phyloP scores from a whole-genome alignment of 495 filamentous ascomycete species.

The Penicillium riverlandense region DNA sequence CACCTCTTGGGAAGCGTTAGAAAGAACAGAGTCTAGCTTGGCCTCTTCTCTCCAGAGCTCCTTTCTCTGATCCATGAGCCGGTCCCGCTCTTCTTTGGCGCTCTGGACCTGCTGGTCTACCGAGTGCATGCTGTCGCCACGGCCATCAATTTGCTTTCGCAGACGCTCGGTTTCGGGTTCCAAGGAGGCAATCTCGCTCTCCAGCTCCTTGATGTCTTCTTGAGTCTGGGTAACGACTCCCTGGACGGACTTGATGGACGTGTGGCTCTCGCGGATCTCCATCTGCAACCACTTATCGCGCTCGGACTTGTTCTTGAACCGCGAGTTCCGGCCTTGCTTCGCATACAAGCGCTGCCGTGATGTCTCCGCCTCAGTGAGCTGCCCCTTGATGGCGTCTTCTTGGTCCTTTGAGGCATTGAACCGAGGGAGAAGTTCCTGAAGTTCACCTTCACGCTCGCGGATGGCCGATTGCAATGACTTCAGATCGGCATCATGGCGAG shows the following conservation, averaged over 20 bases:
- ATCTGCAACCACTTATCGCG: conserved; percentile 76
- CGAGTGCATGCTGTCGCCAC: conserved; percentile 62
- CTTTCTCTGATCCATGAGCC: conserved; percentile 81
- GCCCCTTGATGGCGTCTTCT: conserved; percentile 59
- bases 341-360: conserved; percentile 75
- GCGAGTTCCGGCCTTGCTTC: conserved; percentile 87
- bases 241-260: conserved; percentile 67
- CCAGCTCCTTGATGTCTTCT: conserved; percentile 74
- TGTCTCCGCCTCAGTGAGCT: conserved; percentile 69
- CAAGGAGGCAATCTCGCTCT: conserved; percentile 59
- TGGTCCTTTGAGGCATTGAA: conserved; percentile 67
- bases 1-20: conserved; percentile 64
- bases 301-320: conserved; percentile 81
- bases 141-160: conserved; percentile 68
- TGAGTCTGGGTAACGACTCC: conserved; percentile 73
- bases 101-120: conserved; percentile 65
- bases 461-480: conserved; percentile 70
- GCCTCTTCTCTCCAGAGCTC: conserved; percentile 87
- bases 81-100: conserved; percentile 75
- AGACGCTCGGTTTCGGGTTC: conserved; percentile 67
- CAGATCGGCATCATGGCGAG: conserved; percentile 65
- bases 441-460: conserved; percentile 63
- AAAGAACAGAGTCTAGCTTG: conserved; percentile 70
- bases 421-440: conserved; percentile 62
- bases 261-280: conserved; percentile 75